These are phyloP conservation scores for Mycena haematopus DNA, from an alignment of 768 basidiomycete genomes.

Conservation along the genomic window DNA sequence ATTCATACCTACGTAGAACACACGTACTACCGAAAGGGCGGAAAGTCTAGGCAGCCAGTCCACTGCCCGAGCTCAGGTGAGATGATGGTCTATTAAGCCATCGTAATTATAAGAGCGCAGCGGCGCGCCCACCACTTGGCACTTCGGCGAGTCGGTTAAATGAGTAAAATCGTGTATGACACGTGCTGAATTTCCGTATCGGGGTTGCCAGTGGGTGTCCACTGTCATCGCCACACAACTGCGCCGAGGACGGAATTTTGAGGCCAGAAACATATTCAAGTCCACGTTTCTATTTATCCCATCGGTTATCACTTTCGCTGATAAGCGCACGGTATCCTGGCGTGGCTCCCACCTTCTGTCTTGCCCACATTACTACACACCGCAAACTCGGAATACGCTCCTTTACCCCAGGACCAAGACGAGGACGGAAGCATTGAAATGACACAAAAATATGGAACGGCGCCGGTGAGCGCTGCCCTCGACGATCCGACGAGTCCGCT, in stretches of 20 bases:
- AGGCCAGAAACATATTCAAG: neutral
- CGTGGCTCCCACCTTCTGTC: conserved; percentile 19
- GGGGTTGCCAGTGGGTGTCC: neutral
- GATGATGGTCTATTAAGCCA: too few relatives aligned
- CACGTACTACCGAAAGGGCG: too few relatives aligned
- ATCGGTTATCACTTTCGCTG: conserved; percentile 12
- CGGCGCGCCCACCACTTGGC: too few relatives aligned
- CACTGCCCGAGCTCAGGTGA: too few relatives aligned
- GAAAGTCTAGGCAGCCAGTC: too few relatives aligned
- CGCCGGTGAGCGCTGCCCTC: conserved; percentile 38
- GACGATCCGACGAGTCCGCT: conserved; percentile 36
- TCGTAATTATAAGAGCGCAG: too few relatives aligned
- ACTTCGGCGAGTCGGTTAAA: too few relatives aligned
- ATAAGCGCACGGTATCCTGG: conserved; percentile 20
- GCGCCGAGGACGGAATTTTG: neutral
- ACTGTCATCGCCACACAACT: neutral
- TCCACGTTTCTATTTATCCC: conserved; percentile 23
- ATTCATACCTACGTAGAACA: too few relatives aligned
- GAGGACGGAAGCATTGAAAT: conserved; percentile 54
- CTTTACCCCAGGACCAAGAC: conserved; percentile 9
- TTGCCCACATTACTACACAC: conserved; percentile 19
- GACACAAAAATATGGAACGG: conserved; percentile 74
- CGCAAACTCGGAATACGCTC: conserved; percentile 15
- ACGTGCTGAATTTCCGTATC: conserved; percentile 12
- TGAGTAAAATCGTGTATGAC: too few relatives aligned